phyloP scores from a whole-genome alignment of 2,329 filamentous ascomycete genomes.

The Phialophora tarda region DNA sequence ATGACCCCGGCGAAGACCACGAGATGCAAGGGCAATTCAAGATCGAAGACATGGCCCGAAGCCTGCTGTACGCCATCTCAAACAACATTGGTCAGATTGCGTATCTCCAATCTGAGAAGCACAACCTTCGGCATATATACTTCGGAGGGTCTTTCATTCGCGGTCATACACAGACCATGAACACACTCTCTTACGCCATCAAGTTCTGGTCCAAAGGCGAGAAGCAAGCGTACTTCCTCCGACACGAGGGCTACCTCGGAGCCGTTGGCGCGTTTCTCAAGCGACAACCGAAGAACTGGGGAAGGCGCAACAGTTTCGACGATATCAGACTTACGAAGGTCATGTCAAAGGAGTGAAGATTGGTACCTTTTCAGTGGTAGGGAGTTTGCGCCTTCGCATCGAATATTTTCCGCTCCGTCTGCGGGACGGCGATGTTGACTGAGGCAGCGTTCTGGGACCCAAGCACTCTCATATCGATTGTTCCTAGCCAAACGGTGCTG shows the following conservation, averaged over 20 bases:
- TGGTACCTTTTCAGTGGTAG: neutral
- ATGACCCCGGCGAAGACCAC: constrained; percentile 48
- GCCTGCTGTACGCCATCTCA: constrained; percentile 83
- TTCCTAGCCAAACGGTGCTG: neutral
- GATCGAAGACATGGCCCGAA: constrained; percentile 84
- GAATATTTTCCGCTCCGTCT: neutral
- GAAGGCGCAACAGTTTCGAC: constrained; percentile 78
- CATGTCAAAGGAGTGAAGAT: constrained; percentile 31
- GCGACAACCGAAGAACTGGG: constrained; percentile 89
- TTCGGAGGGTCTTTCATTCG: constrained; percentile 97
- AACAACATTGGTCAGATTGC: constrained; percentile 76
- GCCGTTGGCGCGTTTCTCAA: constrained; percentile 93
- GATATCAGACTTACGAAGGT: constrained; percentile 42
- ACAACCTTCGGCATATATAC: constrained; percentile 89
- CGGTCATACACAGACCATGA: constrained; percentile 96
- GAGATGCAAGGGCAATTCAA: constrained; percentile 63
- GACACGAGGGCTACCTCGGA: constrained; percentile 94
- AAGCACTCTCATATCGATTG: neutral
- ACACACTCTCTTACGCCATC: constrained; percentile 94
- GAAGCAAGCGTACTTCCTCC: constrained; percentile 93
- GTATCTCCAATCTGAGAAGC: constrained; percentile 95
- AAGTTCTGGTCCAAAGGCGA: constrained; percentile 94
- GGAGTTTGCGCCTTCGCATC: neutral
- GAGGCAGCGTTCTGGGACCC: neutral
- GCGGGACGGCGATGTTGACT: neutral